These are phyloP conservation scores for Fusarium mundagurra DNA, from an alignment of 2,329 filamentous ascomycete species.

Conservation along the genomic window DNA sequence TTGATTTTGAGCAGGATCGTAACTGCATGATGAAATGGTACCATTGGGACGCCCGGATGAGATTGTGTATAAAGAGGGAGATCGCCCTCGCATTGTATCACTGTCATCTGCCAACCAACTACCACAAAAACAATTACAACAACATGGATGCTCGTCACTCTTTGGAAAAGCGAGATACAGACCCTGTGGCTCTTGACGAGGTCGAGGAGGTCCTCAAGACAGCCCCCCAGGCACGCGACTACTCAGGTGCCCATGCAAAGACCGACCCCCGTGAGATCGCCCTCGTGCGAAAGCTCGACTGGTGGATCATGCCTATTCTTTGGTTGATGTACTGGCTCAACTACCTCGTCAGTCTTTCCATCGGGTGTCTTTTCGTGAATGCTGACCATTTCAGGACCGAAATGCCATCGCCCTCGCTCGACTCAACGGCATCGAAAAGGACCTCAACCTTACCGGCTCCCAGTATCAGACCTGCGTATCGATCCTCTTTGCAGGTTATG, in stretches of 20 bases:
- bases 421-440: slow-evolving; percentile 44
- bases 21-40: not conserved
- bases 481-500: slow-evolving; percentile 55
- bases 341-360: slow-evolving; percentile 41
- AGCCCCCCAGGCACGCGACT: slow-evolving; percentile 11
- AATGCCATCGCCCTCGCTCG: slow-evolving; percentile 58
- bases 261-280: slow-evolving; percentile 34
- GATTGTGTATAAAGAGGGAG: not conserved
- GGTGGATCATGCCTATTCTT: slow-evolving; percentile 44
- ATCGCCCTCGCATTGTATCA: not conserved
- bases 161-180: not conserved
- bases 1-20: not conserved
- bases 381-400: slow-evolving; percentile 44
- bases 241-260: slow-evolving; percentile 34
- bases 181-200: not conserved
- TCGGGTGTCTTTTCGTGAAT: rapidly evolving
- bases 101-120: not conserved
- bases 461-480: slow-evolving; percentile 45
- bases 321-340: slow-evolving; percentile 54
- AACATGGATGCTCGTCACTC: not conserved
- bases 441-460: slow-evolving; percentile 35
- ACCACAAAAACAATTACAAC: not conserved
- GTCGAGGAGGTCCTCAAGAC: slow-evolving; percentile 16
- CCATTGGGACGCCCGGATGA: too few species aligned
- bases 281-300: slow-evolving; percentile 29